Conservation (phyloP, 352 stramenopile species). For the Globisporangium apiculatum region DNA sequence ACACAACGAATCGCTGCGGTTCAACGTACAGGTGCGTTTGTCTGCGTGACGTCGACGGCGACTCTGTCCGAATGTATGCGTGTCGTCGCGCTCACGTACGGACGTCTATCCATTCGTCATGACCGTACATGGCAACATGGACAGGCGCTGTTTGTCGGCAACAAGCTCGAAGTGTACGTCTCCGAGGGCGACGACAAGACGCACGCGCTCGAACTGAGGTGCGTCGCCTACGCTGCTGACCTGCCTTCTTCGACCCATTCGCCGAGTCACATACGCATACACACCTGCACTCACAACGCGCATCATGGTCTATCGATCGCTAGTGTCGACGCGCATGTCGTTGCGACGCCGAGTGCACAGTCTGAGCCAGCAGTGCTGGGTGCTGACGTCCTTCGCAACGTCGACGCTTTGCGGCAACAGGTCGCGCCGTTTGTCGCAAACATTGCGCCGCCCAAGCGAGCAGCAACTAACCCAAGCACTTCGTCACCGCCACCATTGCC, state of each 20-base stretch:
- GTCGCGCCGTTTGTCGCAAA: slow-evolving; percentile 51
- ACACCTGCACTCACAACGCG: neutral
- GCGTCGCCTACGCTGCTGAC: neutral
- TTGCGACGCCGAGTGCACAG: neutral
- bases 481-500: slow-evolving; percentile 2
- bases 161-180: slow-evolving; percentile 76
- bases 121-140: no score
- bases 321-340: slow-evolving; percentile 7
- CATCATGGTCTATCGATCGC: neutral
- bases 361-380: slow-evolving; percentile 15
- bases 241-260: neutral
- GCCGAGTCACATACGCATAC: no score
- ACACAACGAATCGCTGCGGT: slow-evolving; percentile 40
- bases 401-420: slow-evolving; percentile 38
- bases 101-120: no score
- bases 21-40: slow-evolving; percentile 49
- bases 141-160: slow-evolving; percentile 65
- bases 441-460: slow-evolving; percentile 39
- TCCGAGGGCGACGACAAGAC: slow-evolving; percentile 58
- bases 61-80: neutral
- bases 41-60: neutral
- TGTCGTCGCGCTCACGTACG: no score
- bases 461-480: slow-evolving; percentile 3
- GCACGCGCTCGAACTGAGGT: slow-evolving; percentile 72
- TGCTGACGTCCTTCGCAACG: slow-evolving; percentile 37